Evolutionary conservation across 1,139 yeast genomes (phyloP), one percentile per base, ranked within the genome.

Genomic region (Saccharomycopsis hybrid): DNA sequence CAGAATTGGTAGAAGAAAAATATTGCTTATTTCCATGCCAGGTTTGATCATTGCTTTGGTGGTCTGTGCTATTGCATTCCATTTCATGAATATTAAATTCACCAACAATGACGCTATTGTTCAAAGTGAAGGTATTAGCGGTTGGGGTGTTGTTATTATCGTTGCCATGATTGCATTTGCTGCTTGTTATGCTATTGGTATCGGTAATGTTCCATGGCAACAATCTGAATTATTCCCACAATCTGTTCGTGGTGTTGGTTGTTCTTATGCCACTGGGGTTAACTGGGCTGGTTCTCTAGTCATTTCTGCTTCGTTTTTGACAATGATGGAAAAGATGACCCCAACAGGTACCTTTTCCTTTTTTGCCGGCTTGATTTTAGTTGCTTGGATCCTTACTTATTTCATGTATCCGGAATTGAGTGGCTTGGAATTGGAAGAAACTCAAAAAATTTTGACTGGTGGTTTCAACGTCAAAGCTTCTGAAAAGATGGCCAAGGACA

Each of bases 131-230:
- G 80, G 82, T 4, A 78, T 84, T 43, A 70, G 80, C 38, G 82
- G 87, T 1, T 89, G 97, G 96, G 95, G 96, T 11, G 78, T 85
- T 56, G 81, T 88, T 9, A 80, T 90, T 52, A 83, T 92, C 56
- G 73, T 89, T 35, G 83, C 88, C 55, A 88, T 89, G 88, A 87
- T 90, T 59, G 65, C 80, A 49, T 92, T 77, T 62, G 96, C 89
- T 47, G 96, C 95, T 4, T 81, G 85, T 54, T 90, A 89, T 64
- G 96, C 97, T 42, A 72, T 87, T 57, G 97, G 97, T 59, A 86
- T 89, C 58, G 98, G 98, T 67, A 88, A 90, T 64, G 90, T 88
- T 54, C 97, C 98, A 47, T 90, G 98, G 98, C 96, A 92, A 61
- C 97, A 95, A 62, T 86, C 92, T 49, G 98, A 90, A 67, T 71